Base-by-base conservation (phyloP, 2,329 filamentous ascomycete genomes). In the Zalaria sp. region DNA sequence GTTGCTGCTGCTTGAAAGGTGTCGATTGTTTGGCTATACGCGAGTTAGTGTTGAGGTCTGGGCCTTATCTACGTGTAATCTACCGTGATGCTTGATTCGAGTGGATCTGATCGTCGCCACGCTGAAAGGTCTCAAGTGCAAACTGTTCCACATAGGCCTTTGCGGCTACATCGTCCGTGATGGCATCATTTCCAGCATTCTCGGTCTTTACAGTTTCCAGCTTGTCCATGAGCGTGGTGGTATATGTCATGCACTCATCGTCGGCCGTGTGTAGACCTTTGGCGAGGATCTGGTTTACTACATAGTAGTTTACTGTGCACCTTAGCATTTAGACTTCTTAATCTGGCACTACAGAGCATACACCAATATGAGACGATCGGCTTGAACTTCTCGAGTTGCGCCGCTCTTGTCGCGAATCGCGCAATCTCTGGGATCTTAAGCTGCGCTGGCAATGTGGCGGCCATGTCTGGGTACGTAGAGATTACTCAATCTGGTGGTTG, bases 131-230 rank as follows among this genome's bases (percentile, higher is more conserved):
- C 54, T 94, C 83, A 49, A 89, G 70, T 0, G 82, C 89, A 60
- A 98, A 98, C 58, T 94, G 83, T 61, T 96, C 88, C 38, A 96
- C 81, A 53, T 94, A 94, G 41, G 86, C 87, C 61, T 88, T 85
- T 1, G 86, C 89, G 3, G 83, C 85, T 1, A 79, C 67, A 52
- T 95, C 88, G 61, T 96, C 89, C 4, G 76, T 71, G 41, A 96
- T 79, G 10, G 87, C 83, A 57, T 93, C 85, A 54, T 96, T 84
- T 38, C 75, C 71, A 6, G 78, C 70, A 54, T 89, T 78, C 43
- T 83, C 75, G 7, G 67, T 67, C 67, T 91, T 91, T 48, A 76
- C 80, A 72, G 77, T 68, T 63, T 98, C 91, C 51, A 98, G 72
- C 64, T 83, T 87, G 63, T 96, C 88, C 79, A 98, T 91, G 52